These are phyloP conservation scores for Scheffersomyces lignosus DNA, from an alignment of 805 yeast genomes.

Conservation along the genomic window DNA sequence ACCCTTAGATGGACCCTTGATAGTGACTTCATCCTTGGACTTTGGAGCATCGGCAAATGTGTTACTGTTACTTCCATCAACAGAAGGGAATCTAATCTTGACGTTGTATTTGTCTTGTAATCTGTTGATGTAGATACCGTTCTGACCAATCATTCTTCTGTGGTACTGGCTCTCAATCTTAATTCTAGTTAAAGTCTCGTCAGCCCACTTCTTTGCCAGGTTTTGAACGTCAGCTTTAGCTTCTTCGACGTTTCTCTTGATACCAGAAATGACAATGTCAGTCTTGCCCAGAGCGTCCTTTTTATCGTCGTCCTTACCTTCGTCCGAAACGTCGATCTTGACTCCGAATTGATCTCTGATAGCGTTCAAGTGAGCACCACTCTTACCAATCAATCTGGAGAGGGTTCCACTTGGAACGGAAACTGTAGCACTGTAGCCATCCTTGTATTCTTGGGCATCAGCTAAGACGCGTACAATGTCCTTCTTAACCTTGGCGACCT, in stretches of 20 bases:
- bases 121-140: conserved; percentile 78
- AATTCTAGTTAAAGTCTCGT: conserved; percentile 65
- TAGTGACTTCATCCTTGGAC: conserved; percentile 59
- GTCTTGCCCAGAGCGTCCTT: conserved; percentile 33
- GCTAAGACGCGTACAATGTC: conserved; percentile 56
- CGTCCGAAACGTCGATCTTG: conserved; percentile 60
- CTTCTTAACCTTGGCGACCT: conserved; percentile 54
- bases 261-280: conserved; percentile 67
- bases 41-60: conserved; percentile 38
- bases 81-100: conserved; percentile 67
- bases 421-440: conserved; percentile 46
- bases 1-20: conserved; percentile 89
- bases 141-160: conserved; percentile 78
- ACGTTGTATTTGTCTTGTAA: conserved; percentile 87
- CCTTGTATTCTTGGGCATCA: conserved; percentile 53
- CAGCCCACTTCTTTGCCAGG: conserved; percentile 76
- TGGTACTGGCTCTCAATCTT: conserved; percentile 77
- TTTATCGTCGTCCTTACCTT: conserved; percentile 30
- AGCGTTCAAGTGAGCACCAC: conserved; percentile 71
- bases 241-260: conserved; percentile 73
- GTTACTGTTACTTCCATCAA: conserved; percentile 16
- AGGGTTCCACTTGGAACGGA: conserved; percentile 67
- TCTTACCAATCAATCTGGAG: conserved; percentile 85
- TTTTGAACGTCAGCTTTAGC: conserved; percentile 60
- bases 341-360: conserved; percentile 74